These are phyloP conservation scores for Venturia pyrina DNA, from an alignment of 2,329 filamentous ascomycete genomes.

Conservation along the genomic window DNA sequence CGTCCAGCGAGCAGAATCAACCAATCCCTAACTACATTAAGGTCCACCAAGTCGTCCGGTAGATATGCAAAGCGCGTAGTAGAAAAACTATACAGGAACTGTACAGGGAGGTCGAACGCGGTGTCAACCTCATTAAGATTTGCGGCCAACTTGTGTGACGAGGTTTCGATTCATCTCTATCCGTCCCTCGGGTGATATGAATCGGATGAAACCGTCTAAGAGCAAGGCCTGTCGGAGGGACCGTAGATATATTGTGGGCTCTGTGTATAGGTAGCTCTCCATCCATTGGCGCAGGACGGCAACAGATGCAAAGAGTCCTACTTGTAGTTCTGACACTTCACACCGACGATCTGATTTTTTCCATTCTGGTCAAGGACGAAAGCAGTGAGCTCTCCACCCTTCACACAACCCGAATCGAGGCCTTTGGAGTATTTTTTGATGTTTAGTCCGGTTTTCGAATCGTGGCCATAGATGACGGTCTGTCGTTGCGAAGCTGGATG, in stretches of 20 bases:
- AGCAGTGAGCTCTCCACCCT: conserved; percentile 65
- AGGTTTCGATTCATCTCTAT: background rate
- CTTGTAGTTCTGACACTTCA: conserved; percentile 12
- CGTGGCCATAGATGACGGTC: conserved; percentile 81
- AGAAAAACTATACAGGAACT: no score
- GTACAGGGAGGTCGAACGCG: background rate
- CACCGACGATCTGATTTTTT: conserved; percentile 11
- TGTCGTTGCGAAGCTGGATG: conserved; percentile 31
- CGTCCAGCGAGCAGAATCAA: background rate
- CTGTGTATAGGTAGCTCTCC: background rate
- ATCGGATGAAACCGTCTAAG: background rate
- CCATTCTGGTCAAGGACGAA: conserved; percentile 54
- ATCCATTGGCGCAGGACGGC: background rate
- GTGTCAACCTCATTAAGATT: background rate
- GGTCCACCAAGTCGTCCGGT: background rate
- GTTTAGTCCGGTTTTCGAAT: conserved; percentile 61
- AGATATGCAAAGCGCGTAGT: background rate
- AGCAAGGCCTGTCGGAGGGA: background rate
- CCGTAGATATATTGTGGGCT: background rate
- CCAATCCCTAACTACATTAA: background rate
- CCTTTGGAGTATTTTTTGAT: conserved; percentile 66
- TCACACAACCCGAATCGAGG: conserved; percentile 73
- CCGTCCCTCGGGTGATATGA: background rate
- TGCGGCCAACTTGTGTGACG: background rate
- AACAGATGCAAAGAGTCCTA: background rate